Conservation (phyloP, 352 stramenopile genomes). For the Hyaloperonospora brassicae region DNA sequence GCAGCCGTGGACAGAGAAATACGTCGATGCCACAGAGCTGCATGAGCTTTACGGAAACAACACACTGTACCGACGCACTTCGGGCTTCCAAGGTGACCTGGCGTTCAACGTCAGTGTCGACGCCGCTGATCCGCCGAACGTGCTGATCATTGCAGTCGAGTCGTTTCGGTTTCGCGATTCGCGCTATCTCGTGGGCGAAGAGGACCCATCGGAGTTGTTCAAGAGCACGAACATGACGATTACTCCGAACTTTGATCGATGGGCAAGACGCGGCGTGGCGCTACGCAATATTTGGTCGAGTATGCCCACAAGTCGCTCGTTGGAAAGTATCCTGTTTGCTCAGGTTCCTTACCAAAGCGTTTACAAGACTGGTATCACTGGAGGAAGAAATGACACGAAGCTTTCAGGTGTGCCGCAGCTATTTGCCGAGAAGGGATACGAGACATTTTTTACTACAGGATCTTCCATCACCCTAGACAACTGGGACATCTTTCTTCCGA, state of each 20-base stretch:
- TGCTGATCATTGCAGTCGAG: constrained; percentile 42
- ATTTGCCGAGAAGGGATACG: constrained; percentile 36
- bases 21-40: constrained; percentile 15
- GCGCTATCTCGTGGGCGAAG: constrained; percentile 23
- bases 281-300: constrained; percentile 61
- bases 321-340: constrained; percentile 57
- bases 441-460: constrained; percentile 32
- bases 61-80: constrained; percentile 18
- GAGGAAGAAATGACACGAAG: constrained; percentile 13
- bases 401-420: constrained; percentile 35
- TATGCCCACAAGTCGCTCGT: constrained; percentile 57
- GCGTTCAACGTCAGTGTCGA: constrained; percentile 16
- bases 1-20: constrained; percentile 11
- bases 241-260: constrained; percentile 56
- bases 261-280: constrained; percentile 38
- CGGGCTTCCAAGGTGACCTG: constrained; percentile 14
- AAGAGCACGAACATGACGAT: constrained; percentile 21
- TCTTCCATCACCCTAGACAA: constrained; percentile 26
- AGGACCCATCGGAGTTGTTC: constrained; percentile 10
- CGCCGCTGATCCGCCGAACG: constrained; percentile 32
- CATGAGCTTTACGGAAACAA: constrained; percentile 18
- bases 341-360: constrained; percentile 58
- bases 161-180: constrained; percentile 53
- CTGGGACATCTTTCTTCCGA: constrained; percentile 32
- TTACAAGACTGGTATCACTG: constrained; percentile 41